A percentile compares a stretch with the other conserved stretches of the same genome.
phyloP scores from a whole-genome alignment of 23 red algal genomes.

The Pyropia haitanensis region DNA sequence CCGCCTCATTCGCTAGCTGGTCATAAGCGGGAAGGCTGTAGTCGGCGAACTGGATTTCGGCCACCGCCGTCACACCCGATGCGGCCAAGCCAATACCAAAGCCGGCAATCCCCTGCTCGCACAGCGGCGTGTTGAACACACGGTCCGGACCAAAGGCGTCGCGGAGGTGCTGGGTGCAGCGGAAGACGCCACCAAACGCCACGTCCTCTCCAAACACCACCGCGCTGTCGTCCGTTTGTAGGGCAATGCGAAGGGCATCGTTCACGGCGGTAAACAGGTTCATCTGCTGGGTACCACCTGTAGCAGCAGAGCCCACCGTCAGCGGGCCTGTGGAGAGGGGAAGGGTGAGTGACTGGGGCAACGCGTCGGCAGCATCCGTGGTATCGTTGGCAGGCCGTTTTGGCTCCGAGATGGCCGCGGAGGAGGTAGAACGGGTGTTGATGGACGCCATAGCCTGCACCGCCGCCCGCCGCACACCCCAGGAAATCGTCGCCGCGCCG shows the following conservation, averaged over 20 bases:
- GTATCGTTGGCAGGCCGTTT: no score
- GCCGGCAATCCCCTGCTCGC: conserved; percentile 56
- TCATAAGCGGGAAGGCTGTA: conserved; percentile 64
- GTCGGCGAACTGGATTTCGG: conserved; percentile 79
- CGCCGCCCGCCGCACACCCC: no score
- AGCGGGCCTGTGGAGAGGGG: no score
- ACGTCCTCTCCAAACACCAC: conserved; percentile 72
- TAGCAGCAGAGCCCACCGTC: no score
- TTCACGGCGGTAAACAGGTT: conserved; percentile 49
- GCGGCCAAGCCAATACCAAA: conserved; percentile 47
- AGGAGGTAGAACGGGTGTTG: no score
- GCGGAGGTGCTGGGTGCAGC: conserved; percentile 26
- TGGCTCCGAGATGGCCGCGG: no score
- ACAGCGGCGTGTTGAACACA: conserved; percentile 73
- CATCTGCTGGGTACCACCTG: neutral
- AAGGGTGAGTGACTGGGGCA: no score
- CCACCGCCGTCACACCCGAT: conserved; percentile 20
- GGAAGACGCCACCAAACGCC: conserved; percentile 73
- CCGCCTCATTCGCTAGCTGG: conserved; percentile 58
- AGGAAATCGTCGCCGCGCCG: no score
- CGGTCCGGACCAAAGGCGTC: conserved; percentile 33
- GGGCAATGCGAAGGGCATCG: conserved; percentile 7
- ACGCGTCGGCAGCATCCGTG: no score
- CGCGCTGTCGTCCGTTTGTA: conserved; percentile 16
- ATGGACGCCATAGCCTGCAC: no score